phyloP scores from a whole-genome alignment of 73 alveolate species.

The Halteria grandinella region DNA sequence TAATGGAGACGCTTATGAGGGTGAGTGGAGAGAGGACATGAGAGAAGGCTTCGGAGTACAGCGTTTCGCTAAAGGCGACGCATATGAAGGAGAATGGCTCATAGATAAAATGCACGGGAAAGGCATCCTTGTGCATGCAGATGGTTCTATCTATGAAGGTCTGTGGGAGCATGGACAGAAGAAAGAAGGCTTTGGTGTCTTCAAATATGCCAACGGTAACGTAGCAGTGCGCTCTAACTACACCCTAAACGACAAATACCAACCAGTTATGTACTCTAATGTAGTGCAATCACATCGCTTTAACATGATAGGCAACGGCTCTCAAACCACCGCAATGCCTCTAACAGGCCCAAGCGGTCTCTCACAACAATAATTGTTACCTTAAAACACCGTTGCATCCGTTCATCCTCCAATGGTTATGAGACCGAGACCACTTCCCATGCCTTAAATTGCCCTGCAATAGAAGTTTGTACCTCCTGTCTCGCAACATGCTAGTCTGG shows the following conservation, averaged over 20 bases:
- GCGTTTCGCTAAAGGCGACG: conserved; percentile 84
- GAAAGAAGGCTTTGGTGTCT: conserved; percentile 58
- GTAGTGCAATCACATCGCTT: no score
- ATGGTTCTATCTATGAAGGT: conserved; percentile 58
- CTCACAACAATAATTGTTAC: no score
- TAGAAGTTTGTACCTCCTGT: no score
- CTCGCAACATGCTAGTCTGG: no score
- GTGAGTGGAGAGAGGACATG: conserved; percentile 83
- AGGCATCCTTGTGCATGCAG: conserved; percentile 55
- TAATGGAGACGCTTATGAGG: conserved; percentile 95
- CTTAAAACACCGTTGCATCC: no score
- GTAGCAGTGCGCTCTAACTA: conserved; percentile 52
- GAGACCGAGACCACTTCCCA: no score
- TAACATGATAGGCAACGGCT: no score
- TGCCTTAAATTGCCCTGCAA: no score
- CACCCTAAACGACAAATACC: conserved; percentile 29
- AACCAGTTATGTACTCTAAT: background rate
- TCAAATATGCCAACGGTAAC: conserved; percentile 52
- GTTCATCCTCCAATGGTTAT: no score
- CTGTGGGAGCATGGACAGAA: conserved; percentile 49
- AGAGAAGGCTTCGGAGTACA: conserved; percentile 88
- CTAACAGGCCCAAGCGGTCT: no score
- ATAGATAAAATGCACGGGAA: conserved; percentile 60
- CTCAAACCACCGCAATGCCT: no score
- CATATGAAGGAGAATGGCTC: conserved; percentile 88